Evolutionary conservation across 768 basidiomycete species (phyloP), one percentile per base, ranked within the genome.

Genomic region (Austroboletus eburneus): DNA sequence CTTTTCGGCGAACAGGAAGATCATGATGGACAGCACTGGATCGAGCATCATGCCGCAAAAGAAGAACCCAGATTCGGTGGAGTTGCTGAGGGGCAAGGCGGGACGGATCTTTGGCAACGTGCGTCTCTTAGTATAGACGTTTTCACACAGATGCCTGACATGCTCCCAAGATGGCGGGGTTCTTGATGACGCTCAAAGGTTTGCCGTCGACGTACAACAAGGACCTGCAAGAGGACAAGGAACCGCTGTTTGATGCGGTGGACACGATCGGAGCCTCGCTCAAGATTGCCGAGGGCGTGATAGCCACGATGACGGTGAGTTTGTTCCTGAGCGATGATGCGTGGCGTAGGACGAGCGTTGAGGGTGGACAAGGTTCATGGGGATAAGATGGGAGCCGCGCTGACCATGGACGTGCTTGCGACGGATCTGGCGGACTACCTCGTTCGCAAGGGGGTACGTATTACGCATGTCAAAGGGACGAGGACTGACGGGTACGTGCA

Each of bases 11-110:
- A n/a, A n/a, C n/a, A n/a, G n/a, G n/a, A n/a, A n/a, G n/a, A n/a
- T n/a, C n/a, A n/a, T n/a, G n/a, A 7, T 2, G 21, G 33, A 9
- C 54, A 97, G 93, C 63, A 99, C 96, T 36, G 96, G 96, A 7
- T 97, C 94, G 33, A 97, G 94, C 56, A 97, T 99, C 64, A 99
- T 99, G 96, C 96, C 96, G 5, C 96, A 98, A 64, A 98, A 99
- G 73, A 99, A 98, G 72, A 97, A 97, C 62, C 91, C 94, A 0
- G 96, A 98, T 65, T 97, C 95, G 9, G 72, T 96, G 45, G 96
- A 99, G 67, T 75, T 99, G 18, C 74, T 99, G 48, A 83, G 96
- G 47, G 96, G 96, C 57, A 99, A 99, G 69, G 80, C 88, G 25
- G 96, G 96, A 5, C 84, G 96, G 22, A 77, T 95, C 18, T 95